Evolutionary conservation across 305 asterid species (phyloP), one percentile per base, ranked within the genome.

Genomic region (Fraxinus sp.): DNA sequence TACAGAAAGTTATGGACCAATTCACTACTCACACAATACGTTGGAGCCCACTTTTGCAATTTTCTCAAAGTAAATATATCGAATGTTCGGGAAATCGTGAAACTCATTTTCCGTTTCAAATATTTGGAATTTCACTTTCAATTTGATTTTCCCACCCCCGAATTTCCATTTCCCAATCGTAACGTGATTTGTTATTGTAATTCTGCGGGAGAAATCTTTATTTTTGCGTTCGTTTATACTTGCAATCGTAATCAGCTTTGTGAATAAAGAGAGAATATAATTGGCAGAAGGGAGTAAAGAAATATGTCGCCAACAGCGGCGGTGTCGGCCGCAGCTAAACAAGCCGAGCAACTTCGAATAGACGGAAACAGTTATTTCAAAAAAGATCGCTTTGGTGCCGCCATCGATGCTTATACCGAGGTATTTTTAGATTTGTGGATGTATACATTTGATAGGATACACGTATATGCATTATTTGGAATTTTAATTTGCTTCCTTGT

Each of bases 391-490:
- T 88, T 91, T 13, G 97, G 94, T 49, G 98, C 99, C 64, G 99
- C 99, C 75, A 92, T 96, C 78, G 99, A 94, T 87, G 98, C 98
- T 83, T 96, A 96, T 77, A 94, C 99, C 1, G 97, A 91, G 97
- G 99, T 93, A 3, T 11, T 68, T 84, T 7, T 11, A 11, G 3
- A 3, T 71, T n/a, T 46, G 30, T 55, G 24, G 71, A 33, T 70
- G 32, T 82, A 55, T 10, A 13, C 55, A 13, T 18, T 20, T 32
- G 10, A n/a, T 49, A 49, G 11, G 4, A 3, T 3, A 33, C 3
- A 0, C 28, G 36, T 55, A 1, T 24, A 36, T 66, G 5, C 26
- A 1, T 35, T 75, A 26, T 59, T 73, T 75, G 3, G 28, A 20
- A 46, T 37, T 39, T 26, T 16, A 16, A 35, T 6, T 62, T 7